Evolutionary conservation across 31 red algal genomes (phyloP).

Genomic region (Endocladia muricata): DNA sequence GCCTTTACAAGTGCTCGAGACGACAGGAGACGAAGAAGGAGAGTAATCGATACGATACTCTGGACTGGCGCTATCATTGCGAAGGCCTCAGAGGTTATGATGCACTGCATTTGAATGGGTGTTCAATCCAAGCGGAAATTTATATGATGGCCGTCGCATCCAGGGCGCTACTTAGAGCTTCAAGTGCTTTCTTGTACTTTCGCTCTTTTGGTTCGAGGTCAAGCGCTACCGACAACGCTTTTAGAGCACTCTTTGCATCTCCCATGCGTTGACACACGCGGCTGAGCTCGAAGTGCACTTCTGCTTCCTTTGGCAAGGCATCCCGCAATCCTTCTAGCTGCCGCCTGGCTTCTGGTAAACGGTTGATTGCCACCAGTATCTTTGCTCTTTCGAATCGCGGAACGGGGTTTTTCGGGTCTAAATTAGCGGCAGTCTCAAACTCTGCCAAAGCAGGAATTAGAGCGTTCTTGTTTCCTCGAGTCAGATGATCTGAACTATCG

Average conservation of each 20-base stretch:
- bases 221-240: conserved; percentile 29
- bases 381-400: conserved; percentile 61
- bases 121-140: too few relatives aligned
- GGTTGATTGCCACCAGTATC: conserved; percentile 47
- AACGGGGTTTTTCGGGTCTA: conserved; percentile 59
- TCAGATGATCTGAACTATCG: neutral
- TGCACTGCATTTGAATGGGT: too few relatives aligned
- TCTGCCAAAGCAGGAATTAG: conserved; percentile 55
- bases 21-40: too few relatives aligned
- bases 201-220: conserved; percentile 69
- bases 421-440: conserved; percentile 58
- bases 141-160: conserved; percentile 2
- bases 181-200: conserved; percentile 75
- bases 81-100: neutral
- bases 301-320: conserved; percentile 53
- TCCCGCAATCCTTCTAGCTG: conserved; percentile 59
- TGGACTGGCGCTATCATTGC: too few relatives aligned
- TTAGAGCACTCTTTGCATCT: conserved; percentile 31
- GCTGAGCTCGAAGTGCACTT: conserved; percentile 55
- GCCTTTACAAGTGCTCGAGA: too few relatives aligned
- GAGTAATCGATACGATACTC: too few relatives aligned
- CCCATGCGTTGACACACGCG: conserved; percentile 44
- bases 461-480: conserved; percentile 18
- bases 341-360: conserved; percentile 41
- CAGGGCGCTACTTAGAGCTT: conserved; percentile 45